phyloP scores from a whole-genome alignment of 495 filamentous ascomycete genomes.

The Eremomyces bilateralis region DNA sequence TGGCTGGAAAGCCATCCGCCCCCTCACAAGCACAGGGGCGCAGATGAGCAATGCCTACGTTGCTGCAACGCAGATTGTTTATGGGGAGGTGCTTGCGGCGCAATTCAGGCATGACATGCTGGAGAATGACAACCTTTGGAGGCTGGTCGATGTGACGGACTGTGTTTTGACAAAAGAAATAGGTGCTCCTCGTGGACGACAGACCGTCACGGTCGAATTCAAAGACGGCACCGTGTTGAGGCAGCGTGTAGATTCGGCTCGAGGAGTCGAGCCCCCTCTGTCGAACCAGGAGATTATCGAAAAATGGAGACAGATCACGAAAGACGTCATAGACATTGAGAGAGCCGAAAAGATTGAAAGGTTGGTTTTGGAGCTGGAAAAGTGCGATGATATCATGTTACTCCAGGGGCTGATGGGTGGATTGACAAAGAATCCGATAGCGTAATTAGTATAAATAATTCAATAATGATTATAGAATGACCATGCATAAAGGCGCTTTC shows the following conservation, averaged over 20 bases:
- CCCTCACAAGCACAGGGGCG: slow-evolving; percentile 19
- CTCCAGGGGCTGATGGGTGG: background rate
- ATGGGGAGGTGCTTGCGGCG: slow-evolving; percentile 17
- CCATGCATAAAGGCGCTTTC: too few species aligned
- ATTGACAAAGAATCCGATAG: background rate
- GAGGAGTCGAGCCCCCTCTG: slow-evolving; percentile 14
- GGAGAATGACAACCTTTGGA: slow-evolving; percentile 21
- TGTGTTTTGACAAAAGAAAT: slow-evolving; percentile 17
- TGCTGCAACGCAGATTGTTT: slow-evolving; percentile 21
- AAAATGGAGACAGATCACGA: slow-evolving; percentile 17
- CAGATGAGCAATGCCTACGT: slow-evolving; percentile 26
- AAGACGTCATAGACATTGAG: slow-evolving; percentile 13
- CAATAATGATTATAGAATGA: too few species aligned
- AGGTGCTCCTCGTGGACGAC: too few species aligned
- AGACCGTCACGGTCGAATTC: slow-evolving; percentile 7
- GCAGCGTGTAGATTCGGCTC: slow-evolving; percentile 9
- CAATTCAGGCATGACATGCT: slow-evolving; percentile 18
- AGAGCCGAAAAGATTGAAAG: slow-evolving; percentile 18
- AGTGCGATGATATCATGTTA: background rate
- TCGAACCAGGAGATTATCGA: slow-evolving; percentile 19
- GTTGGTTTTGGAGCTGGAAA: slow-evolving; percentile 13
- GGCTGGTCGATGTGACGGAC: slow-evolving; percentile 17
- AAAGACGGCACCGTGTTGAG: slow-evolving; percentile 10
- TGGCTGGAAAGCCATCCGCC: slow-evolving; percentile 20
- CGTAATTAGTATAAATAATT: too few species aligned